Percentiles rank a stretch among this genome's conserved stretches.
These are phyloP conservation scores for Choiromyces venosus DNA, from an alignment of 495 filamentous ascomycete species.

Conservation along the genomic window DNA sequence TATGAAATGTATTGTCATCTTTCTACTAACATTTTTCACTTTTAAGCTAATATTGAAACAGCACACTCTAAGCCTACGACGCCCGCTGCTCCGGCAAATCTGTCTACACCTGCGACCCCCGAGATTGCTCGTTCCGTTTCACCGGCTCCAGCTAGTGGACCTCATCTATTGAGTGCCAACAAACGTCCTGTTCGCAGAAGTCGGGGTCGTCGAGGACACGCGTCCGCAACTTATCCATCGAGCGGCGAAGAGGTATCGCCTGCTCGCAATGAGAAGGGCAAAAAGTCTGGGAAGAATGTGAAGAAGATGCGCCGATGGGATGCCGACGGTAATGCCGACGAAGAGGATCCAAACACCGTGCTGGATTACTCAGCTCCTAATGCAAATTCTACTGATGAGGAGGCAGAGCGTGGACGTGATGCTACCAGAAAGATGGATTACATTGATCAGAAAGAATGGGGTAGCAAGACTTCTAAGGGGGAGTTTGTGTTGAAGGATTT, in stretches of 20 bases:
- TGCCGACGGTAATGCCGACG: conserved; percentile 78
- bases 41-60: not conserved
- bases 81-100: not conserved
- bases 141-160: conserved; percentile 50
- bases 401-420: conserved; percentile 43
- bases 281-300: conserved; percentile 66
- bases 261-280: conserved; percentile 53
- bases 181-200: conserved; percentile 63
- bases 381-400: conserved; percentile 49
- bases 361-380: conserved; percentile 78
- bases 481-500: conserved; percentile 91
- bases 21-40: not conserved
- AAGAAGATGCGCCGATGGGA: conserved; percentile 92
- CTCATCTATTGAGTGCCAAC: conserved; percentile 66
- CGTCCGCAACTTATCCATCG: conserved; percentile 61
- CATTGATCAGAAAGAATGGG: conserved; percentile 73
- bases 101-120: conserved; percentile 53
- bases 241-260: conserved; percentile 71
- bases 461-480: conserved; percentile 74
- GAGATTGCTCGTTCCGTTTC: conserved; percentile 65
- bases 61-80: not conserved
- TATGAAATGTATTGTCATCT: not conserved
- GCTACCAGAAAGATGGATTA: conserved; percentile 53
- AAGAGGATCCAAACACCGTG: conserved; percentile 65
- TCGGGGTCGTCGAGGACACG: conserved; percentile 68